phyloP scores from a whole-genome alignment of 176 grass and related monocot species.

The Thalia dealbata region DNA sequence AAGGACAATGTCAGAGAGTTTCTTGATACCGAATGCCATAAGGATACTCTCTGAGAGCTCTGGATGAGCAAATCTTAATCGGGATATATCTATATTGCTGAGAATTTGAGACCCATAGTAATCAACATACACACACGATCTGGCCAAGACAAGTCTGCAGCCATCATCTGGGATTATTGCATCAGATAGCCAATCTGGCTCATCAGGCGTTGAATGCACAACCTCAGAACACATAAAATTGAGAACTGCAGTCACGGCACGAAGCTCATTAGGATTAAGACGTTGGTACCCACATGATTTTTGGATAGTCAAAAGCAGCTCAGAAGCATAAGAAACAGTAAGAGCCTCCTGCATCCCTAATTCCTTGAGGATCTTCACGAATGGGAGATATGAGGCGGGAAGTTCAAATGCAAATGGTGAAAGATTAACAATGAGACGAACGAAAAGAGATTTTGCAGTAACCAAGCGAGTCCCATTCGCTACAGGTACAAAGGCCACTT shows the following conservation, averaged over 20 bases:
- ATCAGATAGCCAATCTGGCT: slow-evolving; percentile 44
- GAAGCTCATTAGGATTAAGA: slow-evolving; percentile 91
- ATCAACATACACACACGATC: slow-evolving; percentile 91
- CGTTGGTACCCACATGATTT: slow-evolving; percentile 92
- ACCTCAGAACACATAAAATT: slow-evolving; percentile 67
- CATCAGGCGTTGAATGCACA: slow-evolving; percentile 33
- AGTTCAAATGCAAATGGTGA: slow-evolving; percentile 97
- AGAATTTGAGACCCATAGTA: slow-evolving; percentile 58
- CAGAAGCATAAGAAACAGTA: slow-evolving; percentile 68
- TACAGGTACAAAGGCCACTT: slow-evolving; percentile 82
- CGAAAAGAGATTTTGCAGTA: slow-evolving; percentile 78
- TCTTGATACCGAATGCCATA: slow-evolving; percentile 60
- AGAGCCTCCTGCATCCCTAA: slow-evolving; percentile 81
- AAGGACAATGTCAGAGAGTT: slow-evolving; percentile 63
- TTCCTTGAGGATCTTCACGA: slow-evolving; percentile 75
- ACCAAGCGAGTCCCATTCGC: slow-evolving; percentile 94
- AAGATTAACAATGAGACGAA: slow-evolving; percentile 74
- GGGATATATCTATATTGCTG: slow-evolving; percentile 66
- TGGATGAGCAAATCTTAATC: slow-evolving; percentile 82
- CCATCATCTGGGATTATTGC: slow-evolving; percentile 93
- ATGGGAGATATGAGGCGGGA: slow-evolving; percentile 66
- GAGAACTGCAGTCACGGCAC: slow-evolving; percentile 81
- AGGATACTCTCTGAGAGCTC: slow-evolving; percentile 74
- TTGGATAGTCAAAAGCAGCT: slow-evolving; percentile 75
- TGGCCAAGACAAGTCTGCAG: slow-evolving; percentile 78